Base-by-base conservation (phyloP, 2,329 filamentous ascomycete genomes). In the Xylariales sp. region DNA sequence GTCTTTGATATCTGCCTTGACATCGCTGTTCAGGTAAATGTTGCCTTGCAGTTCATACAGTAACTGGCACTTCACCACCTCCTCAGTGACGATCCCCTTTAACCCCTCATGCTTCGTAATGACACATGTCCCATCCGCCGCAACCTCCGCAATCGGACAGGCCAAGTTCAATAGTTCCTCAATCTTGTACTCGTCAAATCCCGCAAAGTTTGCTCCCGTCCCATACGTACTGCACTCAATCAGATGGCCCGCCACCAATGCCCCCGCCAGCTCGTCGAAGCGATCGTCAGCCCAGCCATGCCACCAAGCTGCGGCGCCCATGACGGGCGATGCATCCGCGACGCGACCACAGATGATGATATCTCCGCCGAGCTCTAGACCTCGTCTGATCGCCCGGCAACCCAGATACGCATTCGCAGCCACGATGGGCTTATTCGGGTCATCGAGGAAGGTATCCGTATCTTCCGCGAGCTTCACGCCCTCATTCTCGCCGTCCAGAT, bases 231-330 rank as follows among this genome's bases (percentile, higher is more conserved):
- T 68, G 48, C 74, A 78, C 49, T 78, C 74, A 29, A 77, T 75
- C 5, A 77, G 51, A 53, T 78, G 72, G 1, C 70, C 74, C 0
- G 72, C 71, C 4, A 78, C 54, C 0, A 78, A 52, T 0, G 71
- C 60, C 0, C 70, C 69, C 0, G 75, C 76, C 4, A 80, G 60
- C 14, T 61, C 50, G 44, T 79, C 67, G 15, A 68, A 74, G 18
- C 70, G 63, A 0, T 59, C 63, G 12, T 69, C 63, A 1, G 47
- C 45, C 77, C 75, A 81, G 1, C 62, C 58, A 40, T 80, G 66
- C 69, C 74, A 80, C 60, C 66, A 80, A 51, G 69, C 70, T 0
- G 75, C 75, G 0, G 74, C 73, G 0, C 70, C 76, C 43, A 80
- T 76, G 0, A 77, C 73, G 0, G 72, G 73, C 3, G 66, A 69